Conservation (phyloP, 208 protist genomes). For the Leishmania braziliensis region DNA sequence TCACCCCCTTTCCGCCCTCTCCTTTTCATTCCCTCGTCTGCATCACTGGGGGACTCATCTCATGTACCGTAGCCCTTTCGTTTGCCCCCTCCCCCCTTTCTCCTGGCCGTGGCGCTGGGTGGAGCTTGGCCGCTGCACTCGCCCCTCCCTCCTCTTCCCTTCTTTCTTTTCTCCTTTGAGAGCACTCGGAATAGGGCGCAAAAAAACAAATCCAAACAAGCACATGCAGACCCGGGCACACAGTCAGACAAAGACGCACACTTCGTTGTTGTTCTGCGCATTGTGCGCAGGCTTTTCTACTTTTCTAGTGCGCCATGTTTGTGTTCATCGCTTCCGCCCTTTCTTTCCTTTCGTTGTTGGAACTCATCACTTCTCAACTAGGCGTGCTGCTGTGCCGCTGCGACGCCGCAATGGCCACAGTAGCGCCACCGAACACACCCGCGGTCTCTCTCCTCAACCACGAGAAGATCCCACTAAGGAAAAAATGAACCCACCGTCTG, state of each 20-base stretch:
- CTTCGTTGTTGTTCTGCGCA: background rate
- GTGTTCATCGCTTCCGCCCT: background rate
- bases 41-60: background rate
- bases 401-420: too few species aligned
- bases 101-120: background rate
- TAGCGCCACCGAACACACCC: too few species aligned
- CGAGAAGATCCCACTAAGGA: background rate
- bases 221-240: too few species aligned
- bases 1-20: background rate
- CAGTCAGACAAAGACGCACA: background rate
- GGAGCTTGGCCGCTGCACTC: background rate
- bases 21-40: background rate
- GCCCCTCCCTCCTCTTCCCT: background rate
- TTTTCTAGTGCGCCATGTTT: background rate
- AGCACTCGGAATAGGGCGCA: background rate
- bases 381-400: too few species aligned
- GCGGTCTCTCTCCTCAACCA: background rate
- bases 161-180: background rate
- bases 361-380: background rate
- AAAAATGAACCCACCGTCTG: background rate
- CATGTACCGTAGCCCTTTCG: constrained; percentile 11
- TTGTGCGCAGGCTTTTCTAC: background rate
- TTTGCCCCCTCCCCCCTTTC: background rate
- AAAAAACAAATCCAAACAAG: background rate
- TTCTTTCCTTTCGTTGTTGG: background rate